Evolutionary conservation across 805 yeast genomes (phyloP).

Genomic region (Candida ulmi): DNA sequence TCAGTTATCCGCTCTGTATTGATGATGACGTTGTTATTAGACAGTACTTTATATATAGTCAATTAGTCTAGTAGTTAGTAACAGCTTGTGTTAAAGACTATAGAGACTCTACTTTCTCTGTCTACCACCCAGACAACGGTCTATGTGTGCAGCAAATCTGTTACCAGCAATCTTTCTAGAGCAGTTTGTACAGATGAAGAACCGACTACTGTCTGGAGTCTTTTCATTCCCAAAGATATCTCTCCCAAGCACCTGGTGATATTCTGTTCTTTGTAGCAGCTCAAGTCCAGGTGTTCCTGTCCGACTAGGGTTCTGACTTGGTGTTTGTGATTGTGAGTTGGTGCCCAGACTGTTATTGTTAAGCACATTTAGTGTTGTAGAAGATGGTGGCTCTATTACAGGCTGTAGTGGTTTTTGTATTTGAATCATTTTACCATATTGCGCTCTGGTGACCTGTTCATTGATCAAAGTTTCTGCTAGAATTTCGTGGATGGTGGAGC

Average conservation of each 20-base stretch:
- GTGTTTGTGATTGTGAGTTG: not conserved
- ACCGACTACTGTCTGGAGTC: constrained; percentile 44
- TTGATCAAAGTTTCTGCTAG: constrained; percentile 9
- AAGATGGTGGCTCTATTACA: not conserved
- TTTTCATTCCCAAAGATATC: constrained; percentile 51
- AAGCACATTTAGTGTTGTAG: constrained; percentile 1
- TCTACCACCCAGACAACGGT: constrained; percentile 80
- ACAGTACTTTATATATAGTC: too few relatives aligned
- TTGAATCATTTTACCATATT: constrained; percentile 6
- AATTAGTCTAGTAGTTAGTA: too few relatives aligned
- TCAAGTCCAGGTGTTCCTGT: constrained; percentile 16
- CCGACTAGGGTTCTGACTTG: constrained; percentile 8
- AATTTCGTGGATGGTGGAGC: constrained; percentile 8
- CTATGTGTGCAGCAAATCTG: constrained; percentile 89
- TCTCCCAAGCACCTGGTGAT: constrained; percentile 13
- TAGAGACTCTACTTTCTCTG: constrained; percentile 30
- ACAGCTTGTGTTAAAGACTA: too few relatives aligned
- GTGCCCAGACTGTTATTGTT: too few relatives aligned
- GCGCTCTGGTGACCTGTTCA: constrained; percentile 8
- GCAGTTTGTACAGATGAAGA: constrained; percentile 78
- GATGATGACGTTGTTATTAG: too few relatives aligned
- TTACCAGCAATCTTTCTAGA: constrained; percentile 84
- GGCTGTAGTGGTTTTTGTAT: constrained; percentile 4
- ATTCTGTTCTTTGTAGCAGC: constrained; percentile 13
- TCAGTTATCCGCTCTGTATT: too few relatives aligned